Conservation (phyloP, 108 stramenopile genomes). For the Fistulifera pelliculosa region DNA sequence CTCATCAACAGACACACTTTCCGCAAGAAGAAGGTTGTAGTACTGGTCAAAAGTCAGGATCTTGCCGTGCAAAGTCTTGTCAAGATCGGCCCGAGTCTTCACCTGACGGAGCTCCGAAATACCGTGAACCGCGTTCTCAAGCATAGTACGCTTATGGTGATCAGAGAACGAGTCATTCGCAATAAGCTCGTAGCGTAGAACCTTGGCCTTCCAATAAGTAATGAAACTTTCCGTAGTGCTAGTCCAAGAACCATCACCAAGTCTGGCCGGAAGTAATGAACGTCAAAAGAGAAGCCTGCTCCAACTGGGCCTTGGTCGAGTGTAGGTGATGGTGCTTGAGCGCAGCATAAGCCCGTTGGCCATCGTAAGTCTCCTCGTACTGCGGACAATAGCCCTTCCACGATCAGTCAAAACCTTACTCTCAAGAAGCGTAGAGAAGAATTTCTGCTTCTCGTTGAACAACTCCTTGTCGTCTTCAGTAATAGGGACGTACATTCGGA, state of each 20-base stretch:
- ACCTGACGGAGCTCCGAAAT: slow-evolving; percentile 3
- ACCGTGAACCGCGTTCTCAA: slow-evolving; percentile 1
- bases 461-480: background rate
- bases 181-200: slow-evolving; percentile 2
- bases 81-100: background rate
- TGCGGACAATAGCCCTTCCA: slow-evolving; percentile 4
- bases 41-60: background rate
- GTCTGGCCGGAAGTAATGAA: background rate
- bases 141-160: background rate
- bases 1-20: too few species aligned
- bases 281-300: background rate
- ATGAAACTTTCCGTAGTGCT: slow-evolving; percentile 5
- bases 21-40: background rate
- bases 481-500: slow-evolving; percentile 3
- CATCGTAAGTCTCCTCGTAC: slow-evolving; percentile 7
- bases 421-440: background rate
- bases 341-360: slow-evolving; percentile 4
- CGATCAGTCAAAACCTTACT: background rate
- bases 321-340: background rate
- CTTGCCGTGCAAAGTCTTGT: background rate
- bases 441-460: background rate
- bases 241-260: background rate
- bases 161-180: background rate
- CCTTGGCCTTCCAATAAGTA: slow-evolving; percentile 5
- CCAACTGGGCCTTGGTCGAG: background rate